These are phyloP conservation scores for Inonotus obliquus DNA, from an alignment of 1,284 basidiomycete species.

Conservation along the genomic window DNA sequence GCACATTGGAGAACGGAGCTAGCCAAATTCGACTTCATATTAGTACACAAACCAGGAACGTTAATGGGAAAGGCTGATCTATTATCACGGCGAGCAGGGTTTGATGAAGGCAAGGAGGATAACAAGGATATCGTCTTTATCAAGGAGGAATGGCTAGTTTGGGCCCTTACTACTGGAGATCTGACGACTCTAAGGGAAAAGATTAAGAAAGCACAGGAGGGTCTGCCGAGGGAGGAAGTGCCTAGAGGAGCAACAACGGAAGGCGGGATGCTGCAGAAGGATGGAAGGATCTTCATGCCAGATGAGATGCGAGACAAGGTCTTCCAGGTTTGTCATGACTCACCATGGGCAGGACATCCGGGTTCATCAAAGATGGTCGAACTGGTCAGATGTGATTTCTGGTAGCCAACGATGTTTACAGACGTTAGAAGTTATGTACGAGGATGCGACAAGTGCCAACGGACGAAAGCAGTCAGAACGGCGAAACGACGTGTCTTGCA, in stretches of 20 bases:
- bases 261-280: too few species aligned
- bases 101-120: neutral
- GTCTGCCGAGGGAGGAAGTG: conserved; percentile 7
- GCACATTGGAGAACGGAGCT: conserved; percentile 16
- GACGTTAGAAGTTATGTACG: conserved; percentile 15
- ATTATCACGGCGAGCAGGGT: neutral
- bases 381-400: conserved; percentile 9
- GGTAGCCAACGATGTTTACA: conserved; percentile 19
- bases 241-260: too few species aligned
- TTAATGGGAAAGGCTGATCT: neutral
- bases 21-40: neutral
- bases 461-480: conserved; percentile 9
- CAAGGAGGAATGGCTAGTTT: neutral
- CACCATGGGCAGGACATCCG: conserved; percentile 15
- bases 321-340: conserved; percentile 14
- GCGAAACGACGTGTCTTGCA: conserved; percentile 5
- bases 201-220: neutral
- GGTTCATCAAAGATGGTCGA: conserved; percentile 17
- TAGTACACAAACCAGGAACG: neutral
- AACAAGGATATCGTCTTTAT: neutral
- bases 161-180: too few species aligned
- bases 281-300: conserved; percentile 17
- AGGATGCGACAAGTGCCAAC: conserved; percentile 16
- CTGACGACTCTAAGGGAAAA: too few species aligned
- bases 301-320: conserved; percentile 7